Percentiles rank a stretch among this genome's conserved stretches.
Evolutionary conservation across 2,329 filamentous ascomycete genomes (phyloP).

Genomic region (Aureobasidium sp.): DNA sequence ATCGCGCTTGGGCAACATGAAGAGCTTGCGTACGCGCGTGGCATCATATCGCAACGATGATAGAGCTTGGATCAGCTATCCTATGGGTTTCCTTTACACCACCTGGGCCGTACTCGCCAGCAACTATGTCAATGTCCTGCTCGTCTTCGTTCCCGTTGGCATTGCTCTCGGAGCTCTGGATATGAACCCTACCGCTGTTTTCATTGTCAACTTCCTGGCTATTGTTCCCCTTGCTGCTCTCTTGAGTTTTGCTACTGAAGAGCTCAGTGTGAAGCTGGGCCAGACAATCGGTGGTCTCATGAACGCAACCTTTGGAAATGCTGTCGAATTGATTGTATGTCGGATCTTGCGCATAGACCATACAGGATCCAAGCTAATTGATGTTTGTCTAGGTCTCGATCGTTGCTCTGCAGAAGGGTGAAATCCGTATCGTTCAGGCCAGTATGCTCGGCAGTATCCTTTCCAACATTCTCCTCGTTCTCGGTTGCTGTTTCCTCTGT

Average conservation of each 20-base stretch:
- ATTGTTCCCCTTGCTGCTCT: slow-evolving; percentile 85
- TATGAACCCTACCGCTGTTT: slow-evolving; percentile 63
- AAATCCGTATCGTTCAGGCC: slow-evolving; percentile 94
- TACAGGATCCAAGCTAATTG: background rate
- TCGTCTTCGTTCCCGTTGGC: slow-evolving; percentile 67
- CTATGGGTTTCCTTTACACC: slow-evolving; percentile 28
- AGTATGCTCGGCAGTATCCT: slow-evolving; percentile 96
- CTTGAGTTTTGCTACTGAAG: slow-evolving; percentile 82
- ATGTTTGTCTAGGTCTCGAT: slow-evolving; percentile 65
- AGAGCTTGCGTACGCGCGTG: slow-evolving; percentile 14
- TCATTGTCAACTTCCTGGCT: slow-evolving; percentile 88
- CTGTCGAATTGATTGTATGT: slow-evolving; percentile 41
- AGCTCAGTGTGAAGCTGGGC: slow-evolving; percentile 69
- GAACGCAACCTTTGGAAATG: slow-evolving; percentile 81
- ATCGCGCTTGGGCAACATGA: slow-evolving; percentile 19
- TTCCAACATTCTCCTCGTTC: slow-evolving; percentile 80
- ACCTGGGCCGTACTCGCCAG: slow-evolving; percentile 40
- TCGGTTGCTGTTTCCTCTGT: slow-evolving; percentile 48
- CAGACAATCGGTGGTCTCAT: slow-evolving; percentile 83
- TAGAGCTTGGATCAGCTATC: slow-evolving; percentile 27
- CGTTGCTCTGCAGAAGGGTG: slow-evolving; percentile 73
- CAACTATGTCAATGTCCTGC: slow-evolving; percentile 60
- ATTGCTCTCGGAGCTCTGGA: slow-evolving; percentile 57
- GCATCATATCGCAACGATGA: slow-evolving; percentile 23
- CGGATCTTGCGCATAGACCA: background rate